Evolutionary conservation across 768 basidiomycete species (phyloP), one percentile per base, ranked within the genome.

Genomic region (Termitomyces sp.): DNA sequence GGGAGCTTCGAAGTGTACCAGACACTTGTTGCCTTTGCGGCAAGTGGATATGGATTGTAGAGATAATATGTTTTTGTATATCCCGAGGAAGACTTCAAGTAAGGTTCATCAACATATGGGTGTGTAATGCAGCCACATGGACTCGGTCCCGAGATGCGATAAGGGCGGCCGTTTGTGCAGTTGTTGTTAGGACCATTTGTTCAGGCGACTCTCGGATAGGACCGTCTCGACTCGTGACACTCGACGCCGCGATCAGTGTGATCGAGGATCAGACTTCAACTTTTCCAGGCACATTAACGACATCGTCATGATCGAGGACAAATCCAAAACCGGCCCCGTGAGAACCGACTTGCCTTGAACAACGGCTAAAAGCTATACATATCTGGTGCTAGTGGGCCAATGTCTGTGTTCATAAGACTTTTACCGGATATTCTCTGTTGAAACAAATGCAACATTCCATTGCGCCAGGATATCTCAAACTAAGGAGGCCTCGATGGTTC

Each of bases 1-100:
- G 82, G 76, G 9, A 75, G 72, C 40, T 71, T 69, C 43, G 85
- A 83, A 60, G 82, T 85, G n/a, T 72, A 81, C 59, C 69, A 68
- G 47, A 75, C 75, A 35, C 76, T 92, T 10, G 69, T 71, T 33
- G 72, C 64, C 54, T 87, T 82, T 69, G 81, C 79, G 24, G 71
- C 66, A 18, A 72, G 72, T 59, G 76, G 73, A 22, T 65, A 74
- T 58, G 76, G 76, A 61, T 66, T 74, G 51, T 72, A 61, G 60
- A 59, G n/a, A 43, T 53, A 33, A n/a, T 58, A 41, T 56, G 38
- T 55, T 50, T 53, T 36, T 41, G 51, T 47, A 50, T 53, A 35
- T 56, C 51, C 20, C 46, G 24, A 57, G 35, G 40, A 24, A 44
- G 46, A 47, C 32, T 51, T 7, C 7, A 3, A 24, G 32, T 36